These are phyloP conservation scores for Trichocladium uniseriatum DNA, from an alignment of 495 filamentous ascomycete species.

Conservation along the genomic window DNA sequence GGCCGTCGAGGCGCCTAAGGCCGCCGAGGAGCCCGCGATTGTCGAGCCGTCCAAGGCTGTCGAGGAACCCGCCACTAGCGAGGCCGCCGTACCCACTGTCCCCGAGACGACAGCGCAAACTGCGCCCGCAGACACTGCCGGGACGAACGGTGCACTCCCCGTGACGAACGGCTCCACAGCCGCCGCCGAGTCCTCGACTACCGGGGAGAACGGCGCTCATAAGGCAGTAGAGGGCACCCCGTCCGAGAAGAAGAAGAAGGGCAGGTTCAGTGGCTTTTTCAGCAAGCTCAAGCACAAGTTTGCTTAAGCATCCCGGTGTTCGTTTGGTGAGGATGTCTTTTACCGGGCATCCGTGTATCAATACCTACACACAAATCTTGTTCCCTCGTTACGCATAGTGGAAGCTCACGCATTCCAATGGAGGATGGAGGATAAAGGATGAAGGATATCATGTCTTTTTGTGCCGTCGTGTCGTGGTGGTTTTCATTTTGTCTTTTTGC, in stretches of 20 bases:
- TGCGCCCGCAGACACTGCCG: slow-evolving; percentile 52
- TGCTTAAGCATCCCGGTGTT: too few relatives aligned
- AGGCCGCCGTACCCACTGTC: slow-evolving; percentile 1
- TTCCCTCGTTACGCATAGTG: too few relatives aligned
- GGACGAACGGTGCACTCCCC: slow-evolving; percentile 53
- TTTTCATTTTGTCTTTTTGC: not conserved
- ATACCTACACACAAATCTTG: too few relatives aligned
- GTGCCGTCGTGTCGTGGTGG: not conserved
- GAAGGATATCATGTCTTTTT: slow-evolving; percentile 3
- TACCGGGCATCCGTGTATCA: too few relatives aligned
- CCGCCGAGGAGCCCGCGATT: slow-evolving; percentile 12
- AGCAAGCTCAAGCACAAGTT: slow-evolving; percentile 51
- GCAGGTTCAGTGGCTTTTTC: slow-evolving; percentile 49
- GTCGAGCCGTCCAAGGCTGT: slow-evolving; percentile 2
- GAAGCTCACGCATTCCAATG: too few relatives aligned
- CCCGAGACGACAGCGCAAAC: slow-evolving; percentile 20
- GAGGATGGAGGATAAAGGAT: not conserved
- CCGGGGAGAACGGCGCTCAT: slow-evolving; percentile 21
- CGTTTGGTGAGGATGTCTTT: too few relatives aligned
- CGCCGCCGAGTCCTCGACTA: too few relatives aligned
- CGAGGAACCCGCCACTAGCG: slow-evolving; percentile 1
- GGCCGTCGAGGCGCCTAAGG: slow-evolving; percentile 10
- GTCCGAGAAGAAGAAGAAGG: slow-evolving; percentile 48
- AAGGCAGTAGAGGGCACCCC: slow-evolving; percentile 25
- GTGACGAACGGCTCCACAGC: slow-evolving; percentile 20